Evolutionary conservation across 768 basidiomycete species (phyloP), one percentile per base, ranked within the genome.

Genomic region (Favolaschia claudopus): DNA sequence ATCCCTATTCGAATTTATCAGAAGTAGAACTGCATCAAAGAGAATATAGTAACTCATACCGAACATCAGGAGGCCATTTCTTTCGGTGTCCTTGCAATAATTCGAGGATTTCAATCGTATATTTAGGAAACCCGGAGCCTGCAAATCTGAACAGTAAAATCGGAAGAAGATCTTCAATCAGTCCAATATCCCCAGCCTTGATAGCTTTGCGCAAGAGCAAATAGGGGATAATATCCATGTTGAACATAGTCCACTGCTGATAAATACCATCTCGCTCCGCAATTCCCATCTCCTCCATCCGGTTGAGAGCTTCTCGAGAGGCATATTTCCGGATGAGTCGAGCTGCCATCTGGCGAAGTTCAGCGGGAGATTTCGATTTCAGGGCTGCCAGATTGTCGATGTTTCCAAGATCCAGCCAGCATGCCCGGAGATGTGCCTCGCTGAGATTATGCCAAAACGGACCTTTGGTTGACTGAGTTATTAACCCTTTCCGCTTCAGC

Each of bases 351-450:
- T 10, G 12, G 12, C 10, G 10, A 36, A 36, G 34, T n/a, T 36
- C 34, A 10, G 10, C 34, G 12, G 34, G 34, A 36, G 12, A 10
- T n/a, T n/a, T 10, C 34, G 34, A 36, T n/a, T 10, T 36, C 12
- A 36, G 34, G 12, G 10, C 34, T n/a, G 10, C 34, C 10, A 36
- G 34, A 10, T 10, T 10, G 34, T 36, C n/a, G 34, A 36, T n/a
- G 12, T 44, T 22, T 2, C 52, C 65, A 15, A 65, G 47, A 0
- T 33, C 38, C n/a, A 27, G 29, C 67, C 67, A 71, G n/a, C 51
- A 45, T 10, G 51, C 57, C n/a, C 19, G 52, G 62, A 10, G 72
- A 55, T 71, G 55, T 0, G 56, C 60, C 25, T 72, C 70, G 6
- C 66, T 17, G 14, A 52, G 36, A 28, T 52, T 13, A 28, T 52